A percentile compares a stretch with the other conserved stretches of the same genome.
Evolutionary conservation across 306 rosid species (phyloP).

Genomic region (Quercus glauca): DNA sequence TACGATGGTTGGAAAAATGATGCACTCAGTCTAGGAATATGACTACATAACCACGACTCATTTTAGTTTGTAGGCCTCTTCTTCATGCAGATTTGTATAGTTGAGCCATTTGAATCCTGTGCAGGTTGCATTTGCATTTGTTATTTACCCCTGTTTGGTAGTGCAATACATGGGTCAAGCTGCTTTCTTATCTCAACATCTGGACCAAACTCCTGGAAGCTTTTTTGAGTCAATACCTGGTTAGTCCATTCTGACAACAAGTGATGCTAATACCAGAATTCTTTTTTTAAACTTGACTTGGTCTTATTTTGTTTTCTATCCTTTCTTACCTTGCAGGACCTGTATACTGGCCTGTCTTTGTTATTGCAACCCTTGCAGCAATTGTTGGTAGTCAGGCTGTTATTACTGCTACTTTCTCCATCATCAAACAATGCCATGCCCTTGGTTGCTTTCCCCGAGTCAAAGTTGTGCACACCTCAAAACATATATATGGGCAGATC

Average conservation of each 20-base stretch:
- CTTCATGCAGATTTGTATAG: not conserved
- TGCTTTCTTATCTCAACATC: constrained; percentile 72
- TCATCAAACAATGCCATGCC: constrained; percentile 82
- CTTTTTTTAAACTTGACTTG: constrained; percentile 2
- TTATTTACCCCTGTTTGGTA: constrained; percentile 82
- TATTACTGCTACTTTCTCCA: constrained; percentile 85
- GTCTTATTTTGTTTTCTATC: constrained; percentile 20
- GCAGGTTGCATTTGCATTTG: constrained; percentile 79
- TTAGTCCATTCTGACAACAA: constrained; percentile 37
- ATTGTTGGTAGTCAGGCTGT: constrained; percentile 95
- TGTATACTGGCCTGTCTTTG: constrained; percentile 82
- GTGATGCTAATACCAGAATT: constrained; percentile 11
- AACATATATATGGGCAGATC: constrained; percentile 73
- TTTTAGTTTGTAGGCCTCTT: not conserved
- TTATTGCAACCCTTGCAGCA: constrained; percentile 77
- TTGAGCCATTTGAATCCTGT: constrained; percentile 16
- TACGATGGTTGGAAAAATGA: not conserved
- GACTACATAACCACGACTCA: not conserved
- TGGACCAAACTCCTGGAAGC: constrained; percentile 31
- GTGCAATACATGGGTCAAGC: constrained; percentile 94
- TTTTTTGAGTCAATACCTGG: constrained; percentile 77
- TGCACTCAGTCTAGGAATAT: not conserved
- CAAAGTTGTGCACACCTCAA: constrained; percentile 87
- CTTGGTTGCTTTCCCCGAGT: constrained; percentile 94
- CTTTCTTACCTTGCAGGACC: constrained; percentile 44